phyloP scores from a whole-genome alignment of 2,329 filamentous ascomycete genomes.

The Trichoderma sp. region DNA sequence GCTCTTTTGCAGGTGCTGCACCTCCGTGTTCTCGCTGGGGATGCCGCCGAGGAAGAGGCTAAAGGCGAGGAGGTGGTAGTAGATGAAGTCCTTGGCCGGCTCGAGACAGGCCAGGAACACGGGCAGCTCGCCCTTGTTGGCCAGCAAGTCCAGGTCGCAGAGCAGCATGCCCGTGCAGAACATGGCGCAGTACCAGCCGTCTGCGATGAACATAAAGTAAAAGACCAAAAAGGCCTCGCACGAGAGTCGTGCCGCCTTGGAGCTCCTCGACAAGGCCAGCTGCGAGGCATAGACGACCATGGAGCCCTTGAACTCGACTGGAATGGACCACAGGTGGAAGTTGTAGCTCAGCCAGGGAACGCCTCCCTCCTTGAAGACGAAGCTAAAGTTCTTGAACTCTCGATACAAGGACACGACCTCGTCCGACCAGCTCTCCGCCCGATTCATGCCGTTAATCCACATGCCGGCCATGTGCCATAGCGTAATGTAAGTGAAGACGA shows the following conservation, averaged over 20 bases:
- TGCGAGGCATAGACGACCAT: slow-evolving; percentile 62
- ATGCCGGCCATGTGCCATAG: slow-evolving; percentile 57
- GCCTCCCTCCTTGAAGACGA: slow-evolving; percentile 61
- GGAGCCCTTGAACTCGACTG: slow-evolving; percentile 65
- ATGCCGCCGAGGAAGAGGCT: slow-evolving; percentile 63
- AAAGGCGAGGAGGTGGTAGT: slow-evolving; percentile 53
- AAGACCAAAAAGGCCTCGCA: slow-evolving; percentile 56
- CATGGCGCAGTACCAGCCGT: slow-evolving; percentile 64
- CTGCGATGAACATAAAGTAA: slow-evolving; percentile 70
- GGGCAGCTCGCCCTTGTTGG: slow-evolving; percentile 54
- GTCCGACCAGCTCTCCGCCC: slow-evolving; percentile 46
- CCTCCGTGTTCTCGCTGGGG: slow-evolving; percentile 54
- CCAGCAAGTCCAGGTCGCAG: slow-evolving; percentile 62
- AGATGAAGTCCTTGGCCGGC: slow-evolving; percentile 54
- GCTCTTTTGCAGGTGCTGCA: slow-evolving; percentile 53
- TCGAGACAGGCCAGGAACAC: slow-evolving; percentile 49
- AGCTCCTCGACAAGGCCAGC: slow-evolving; percentile 59
- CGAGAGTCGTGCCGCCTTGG: slow-evolving; percentile 56
- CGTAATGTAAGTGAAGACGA: slow-evolving; percentile 54
- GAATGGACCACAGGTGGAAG: slow-evolving; percentile 65
- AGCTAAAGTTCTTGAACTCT: slow-evolving; percentile 71
- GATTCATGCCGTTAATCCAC: slow-evolving; percentile 44
- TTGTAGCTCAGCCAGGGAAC: slow-evolving; percentile 57
- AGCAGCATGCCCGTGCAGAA: slow-evolving; percentile 65
- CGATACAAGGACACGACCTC: slow-evolving; percentile 55